These are phyloP conservation scores for Groenewaldozyma salmanticensis DNA, from an alignment of 805 yeast genomes.

Conservation along the genomic window DNA sequence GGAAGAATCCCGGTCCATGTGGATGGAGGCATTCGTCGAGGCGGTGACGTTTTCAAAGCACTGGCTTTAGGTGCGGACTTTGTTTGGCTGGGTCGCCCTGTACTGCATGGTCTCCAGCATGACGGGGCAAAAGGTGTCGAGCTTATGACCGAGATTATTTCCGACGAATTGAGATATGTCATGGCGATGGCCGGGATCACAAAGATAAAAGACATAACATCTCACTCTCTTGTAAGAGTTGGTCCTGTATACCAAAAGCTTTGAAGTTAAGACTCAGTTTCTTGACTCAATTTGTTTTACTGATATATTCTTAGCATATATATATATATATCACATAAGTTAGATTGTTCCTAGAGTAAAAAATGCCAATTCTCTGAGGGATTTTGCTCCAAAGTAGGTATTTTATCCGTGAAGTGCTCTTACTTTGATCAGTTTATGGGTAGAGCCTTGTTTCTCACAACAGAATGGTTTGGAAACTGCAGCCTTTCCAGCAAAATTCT, in stretches of 20 bases:
- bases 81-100: constrained; percentile 58
- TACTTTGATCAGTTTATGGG: no score
- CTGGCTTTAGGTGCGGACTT: constrained; percentile 61
- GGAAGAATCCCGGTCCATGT: constrained; percentile 47
- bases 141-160: constrained; percentile 18
- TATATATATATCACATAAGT: no score
- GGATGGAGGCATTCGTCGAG: constrained; percentile 65
- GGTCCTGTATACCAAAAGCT: constrained; percentile 1
- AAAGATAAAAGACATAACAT: constrained; percentile 5
- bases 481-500: no score
- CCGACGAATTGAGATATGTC: constrained; percentile 17
- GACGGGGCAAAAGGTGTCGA: constrained; percentile 62
- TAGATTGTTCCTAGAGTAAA: no score
- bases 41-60: constrained; percentile 58
- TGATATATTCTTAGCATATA: no score
- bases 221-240: constrained; percentile 1
- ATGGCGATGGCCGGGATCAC: constrained; percentile 21
- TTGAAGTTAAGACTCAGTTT: no score
- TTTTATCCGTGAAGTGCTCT: no score
- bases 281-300: no score
- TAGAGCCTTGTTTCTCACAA: no score
- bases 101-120: constrained; percentile 53
- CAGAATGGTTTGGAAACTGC: no score
- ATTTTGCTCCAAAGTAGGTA: no score
- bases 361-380: no score